Base-by-base conservation (phyloP, 2,329 filamentous ascomycete species). In the Fusarium xyrophilum region DNA sequence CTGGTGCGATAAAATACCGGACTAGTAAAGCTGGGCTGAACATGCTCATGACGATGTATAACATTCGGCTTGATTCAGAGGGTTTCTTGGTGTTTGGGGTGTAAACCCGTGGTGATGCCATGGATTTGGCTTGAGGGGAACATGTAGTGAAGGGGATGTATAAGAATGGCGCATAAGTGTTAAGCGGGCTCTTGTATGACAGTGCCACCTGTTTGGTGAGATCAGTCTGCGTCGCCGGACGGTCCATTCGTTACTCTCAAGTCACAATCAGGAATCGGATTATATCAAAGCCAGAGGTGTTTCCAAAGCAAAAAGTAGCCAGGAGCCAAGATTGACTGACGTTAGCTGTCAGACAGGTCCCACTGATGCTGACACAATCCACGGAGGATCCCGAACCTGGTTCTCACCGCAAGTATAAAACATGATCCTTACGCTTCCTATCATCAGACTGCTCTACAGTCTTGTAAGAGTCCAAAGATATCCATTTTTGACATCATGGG, bases 11-110 rank as follows among this genome's bases (percentile, higher is more conserved):
- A 0, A 61, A 65, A 39, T 65, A 65, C 14, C 48, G 63, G 6
- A 17, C 55, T 5, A 42, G 63, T 6, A 65, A 65, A 5, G 63
- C 63, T 17, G 63, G 61, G 0, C 13, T 65, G 30, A 65, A 65
- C 11, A 65, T 65, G 63, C 44, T 65, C 0, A 65, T 65, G 61
- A 1, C 38, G 0, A 54, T 61, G 28, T 65, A 65, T 5, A 23
- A 42, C 3, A 40, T 30, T 11, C 55, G 63, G 5, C 61, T 65
- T 1, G 38, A 30, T 1, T 4, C 43, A 8, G 63, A 65, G 5
- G 55, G 61, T 1, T 40, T 65, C 3, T 7, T 65, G 8, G 55
- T 65, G 0, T 65, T 65, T 33, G 30, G 61, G 0, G 54, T 8
- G 15, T 65, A 1, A 36, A 28, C 2, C 63, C 55, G 2, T 65